Conservation (phyloP, 2,329 filamentous ascomycete species). For the Fusarium floridanum region DNA sequence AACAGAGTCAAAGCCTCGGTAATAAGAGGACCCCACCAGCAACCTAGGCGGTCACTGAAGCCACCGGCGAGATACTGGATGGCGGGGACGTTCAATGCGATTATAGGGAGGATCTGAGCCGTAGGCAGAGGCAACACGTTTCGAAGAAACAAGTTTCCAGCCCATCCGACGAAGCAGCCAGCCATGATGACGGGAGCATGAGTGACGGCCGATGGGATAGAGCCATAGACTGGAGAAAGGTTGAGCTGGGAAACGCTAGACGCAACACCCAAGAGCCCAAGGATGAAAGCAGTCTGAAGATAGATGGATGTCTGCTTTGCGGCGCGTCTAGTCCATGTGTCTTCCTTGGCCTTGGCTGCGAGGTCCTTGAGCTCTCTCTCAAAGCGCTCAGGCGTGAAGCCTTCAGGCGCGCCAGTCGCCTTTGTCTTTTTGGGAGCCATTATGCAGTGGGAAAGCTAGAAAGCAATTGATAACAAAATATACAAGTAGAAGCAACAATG, state of each 20-base stretch:
- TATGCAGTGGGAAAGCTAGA: background rate
- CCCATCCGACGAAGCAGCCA: constrained; percentile 79
- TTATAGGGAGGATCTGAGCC: constrained; percentile 72
- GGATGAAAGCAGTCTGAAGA: constrained; percentile 46
- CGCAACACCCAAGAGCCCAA: constrained; percentile 65
- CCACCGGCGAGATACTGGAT: constrained; percentile 79
- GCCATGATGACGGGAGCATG: constrained; percentile 76
- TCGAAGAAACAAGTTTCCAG: constrained; percentile 70
- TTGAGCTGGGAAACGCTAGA: constrained; percentile 80
- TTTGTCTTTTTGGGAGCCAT: constrained; percentile 43
- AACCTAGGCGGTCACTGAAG: constrained; percentile 75
- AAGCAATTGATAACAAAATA: constrained; percentile 15
- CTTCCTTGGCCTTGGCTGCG: constrained; percentile 57
- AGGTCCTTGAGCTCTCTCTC: constrained; percentile 67
- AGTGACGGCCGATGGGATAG: constrained; percentile 79
- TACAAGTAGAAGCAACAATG: constrained; percentile 14
- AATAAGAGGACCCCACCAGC: constrained; percentile 78
- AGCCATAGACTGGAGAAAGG: constrained; percentile 89
- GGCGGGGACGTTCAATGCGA: constrained; percentile 81
- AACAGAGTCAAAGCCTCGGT: constrained; percentile 82
- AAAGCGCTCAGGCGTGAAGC: constrained; percentile 65
- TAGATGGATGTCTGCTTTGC: constrained; percentile 57
- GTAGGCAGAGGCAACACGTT: constrained; percentile 62
- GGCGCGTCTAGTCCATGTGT: constrained; percentile 51
- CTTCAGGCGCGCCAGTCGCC: constrained; percentile 44